Conservation (phyloP, 2,329 filamentous ascomycete genomes). For the Cladophialophora immunda region DNA sequence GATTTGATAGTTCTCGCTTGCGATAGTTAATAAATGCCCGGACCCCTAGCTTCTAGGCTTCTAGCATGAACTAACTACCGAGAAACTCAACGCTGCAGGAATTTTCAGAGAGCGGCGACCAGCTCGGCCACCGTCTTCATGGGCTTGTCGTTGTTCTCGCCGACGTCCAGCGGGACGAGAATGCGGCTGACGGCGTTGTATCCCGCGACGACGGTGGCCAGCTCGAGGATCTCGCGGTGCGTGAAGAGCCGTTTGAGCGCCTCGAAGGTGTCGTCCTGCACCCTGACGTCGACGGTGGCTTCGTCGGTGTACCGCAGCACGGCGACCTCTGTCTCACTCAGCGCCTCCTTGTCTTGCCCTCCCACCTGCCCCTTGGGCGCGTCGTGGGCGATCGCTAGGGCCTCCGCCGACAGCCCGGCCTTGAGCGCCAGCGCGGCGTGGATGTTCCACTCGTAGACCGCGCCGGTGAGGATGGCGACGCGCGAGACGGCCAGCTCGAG, state of each 20-base stretch:
- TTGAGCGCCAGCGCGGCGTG: slow-evolving; percentile 71
- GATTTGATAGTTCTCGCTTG: too few relatives aligned
- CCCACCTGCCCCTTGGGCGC: slow-evolving; percentile 44
- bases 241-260: slow-evolving; percentile 63
- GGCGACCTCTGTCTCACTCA: slow-evolving; percentile 71
- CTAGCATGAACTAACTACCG: too few relatives aligned
- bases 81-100: too few relatives aligned
- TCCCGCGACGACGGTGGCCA: slow-evolving; percentile 72
- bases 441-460: slow-evolving; percentile 85
- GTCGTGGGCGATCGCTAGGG: slow-evolving; percentile 41
- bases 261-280: slow-evolving; percentile 73
- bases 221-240: slow-evolving; percentile 75
- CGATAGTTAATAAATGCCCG: too few relatives aligned
- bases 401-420: slow-evolving; percentile 42
- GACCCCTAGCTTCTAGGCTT: too few relatives aligned
- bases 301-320: slow-evolving; percentile 79
- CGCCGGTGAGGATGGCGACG: slow-evolving; percentile 79
- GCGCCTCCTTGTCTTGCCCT: not conserved
- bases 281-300: slow-evolving; percentile 78
- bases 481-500: slow-evolving; percentile 82
- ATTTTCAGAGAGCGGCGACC: slow-evolving; percentile 13
- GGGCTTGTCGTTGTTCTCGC: slow-evolving; percentile 49
- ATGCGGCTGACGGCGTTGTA: slow-evolving; percentile 61
- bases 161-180: slow-evolving; percentile 72
- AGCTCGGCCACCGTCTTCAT: slow-evolving; percentile 28